Conservation (phyloP, 129 eudicot species). For the Arctium lappa region DNA sequence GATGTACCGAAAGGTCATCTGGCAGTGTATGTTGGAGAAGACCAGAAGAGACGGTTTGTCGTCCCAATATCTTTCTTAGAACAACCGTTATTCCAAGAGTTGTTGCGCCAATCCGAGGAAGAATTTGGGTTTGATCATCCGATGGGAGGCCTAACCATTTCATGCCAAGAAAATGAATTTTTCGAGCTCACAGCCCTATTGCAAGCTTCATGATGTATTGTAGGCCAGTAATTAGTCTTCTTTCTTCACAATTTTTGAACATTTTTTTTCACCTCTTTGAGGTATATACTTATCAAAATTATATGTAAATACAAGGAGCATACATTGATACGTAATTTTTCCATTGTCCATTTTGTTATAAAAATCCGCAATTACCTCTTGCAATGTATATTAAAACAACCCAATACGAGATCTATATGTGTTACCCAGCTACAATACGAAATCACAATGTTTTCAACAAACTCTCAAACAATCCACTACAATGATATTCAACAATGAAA, state of each 20-base stretch:
- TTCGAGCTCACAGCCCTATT: constrained; percentile 6
- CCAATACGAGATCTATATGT: neutral
- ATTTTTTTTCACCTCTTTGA: neutral
- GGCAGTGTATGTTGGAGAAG: constrained; percentile 25
- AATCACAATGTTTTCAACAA: neutral
- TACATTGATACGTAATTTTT: neutral
- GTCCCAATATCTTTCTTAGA: constrained; percentile 21
- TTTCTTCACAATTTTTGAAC: neutral
- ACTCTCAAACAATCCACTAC: neutral
- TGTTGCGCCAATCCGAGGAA: constrained; percentile 25
- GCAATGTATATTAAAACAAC: neutral
- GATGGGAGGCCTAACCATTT: constrained; percentile 28
- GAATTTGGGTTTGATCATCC: constrained; percentile 23
- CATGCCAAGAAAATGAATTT: constrained; percentile 26
- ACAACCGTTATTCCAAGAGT: constrained; percentile 22
- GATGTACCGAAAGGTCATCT: constrained; percentile 27
- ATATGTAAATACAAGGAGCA: neutral
- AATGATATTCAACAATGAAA: neutral
- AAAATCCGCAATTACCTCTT: neutral
- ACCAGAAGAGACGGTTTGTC: constrained; percentile 18
- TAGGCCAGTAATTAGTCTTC: neutral
- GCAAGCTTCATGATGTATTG: constrained; percentile 4
- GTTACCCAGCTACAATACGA: neutral
- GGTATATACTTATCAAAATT: neutral
- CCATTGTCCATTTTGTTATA: neutral